phyloP scores from a whole-genome alignment of 2,329 filamentous ascomycete species.

The Paracoccidioides lutzii region DNA sequence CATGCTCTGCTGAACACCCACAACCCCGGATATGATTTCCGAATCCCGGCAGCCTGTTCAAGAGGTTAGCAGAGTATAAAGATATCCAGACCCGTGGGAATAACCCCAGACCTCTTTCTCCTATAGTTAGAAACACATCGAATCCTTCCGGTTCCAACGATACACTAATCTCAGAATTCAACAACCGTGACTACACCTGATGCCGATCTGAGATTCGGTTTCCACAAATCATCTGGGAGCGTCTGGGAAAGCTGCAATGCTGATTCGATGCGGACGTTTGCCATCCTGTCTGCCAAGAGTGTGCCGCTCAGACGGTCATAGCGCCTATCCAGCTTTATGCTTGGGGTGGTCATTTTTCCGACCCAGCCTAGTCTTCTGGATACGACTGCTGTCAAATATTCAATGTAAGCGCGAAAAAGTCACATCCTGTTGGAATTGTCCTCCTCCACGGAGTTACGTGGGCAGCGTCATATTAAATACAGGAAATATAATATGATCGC shows the following conservation, averaged over 20 bases:
- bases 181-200: too few relatives aligned
- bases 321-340: not conserved
- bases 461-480: too few relatives aligned
- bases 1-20: not conserved
- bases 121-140: not conserved
- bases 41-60: not conserved
- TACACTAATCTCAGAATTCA: not conserved
- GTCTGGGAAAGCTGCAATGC: not conserved
- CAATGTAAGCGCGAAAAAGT: too few relatives aligned
- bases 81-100: not conserved
- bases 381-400: too few relatives aligned
- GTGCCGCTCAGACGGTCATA: not conserved
- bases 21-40: not conserved
- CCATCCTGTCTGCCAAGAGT: not conserved
- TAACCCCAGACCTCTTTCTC: not conserved
- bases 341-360: not conserved
- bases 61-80: not conserved
- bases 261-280: not conserved
- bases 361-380: not conserved
- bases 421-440: too few relatives aligned
- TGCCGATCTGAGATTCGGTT: not conserved
- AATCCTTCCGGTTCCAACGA: not conserved
- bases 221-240: not conserved
- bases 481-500: too few relatives aligned
- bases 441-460: too few relatives aligned